A percentile compares a stretch with the other conserved stretches of the same genome.
These are phyloP conservation scores for Fomitopsis pinicola DNA, from an alignment of 1,284 basidiomycete genomes.

Conservation along the genomic window DNA sequence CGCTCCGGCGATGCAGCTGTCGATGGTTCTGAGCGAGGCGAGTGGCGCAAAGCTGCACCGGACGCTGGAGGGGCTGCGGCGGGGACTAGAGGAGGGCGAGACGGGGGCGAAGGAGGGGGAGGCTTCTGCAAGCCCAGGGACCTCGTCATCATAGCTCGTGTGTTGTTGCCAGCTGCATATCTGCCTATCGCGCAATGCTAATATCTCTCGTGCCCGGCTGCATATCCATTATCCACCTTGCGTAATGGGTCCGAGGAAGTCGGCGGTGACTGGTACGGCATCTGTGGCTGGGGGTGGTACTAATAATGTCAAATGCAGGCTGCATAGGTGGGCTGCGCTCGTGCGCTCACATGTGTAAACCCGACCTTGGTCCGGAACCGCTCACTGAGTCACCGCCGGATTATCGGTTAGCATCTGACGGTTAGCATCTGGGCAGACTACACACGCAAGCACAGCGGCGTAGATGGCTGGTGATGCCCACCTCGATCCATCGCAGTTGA, in stretches of 20 bases:
- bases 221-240: neutral
- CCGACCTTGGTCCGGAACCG: neutral
- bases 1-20: constrained; percentile 65
- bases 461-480: neutral
- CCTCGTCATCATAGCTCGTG: constrained; percentile 2
- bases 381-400: neutral
- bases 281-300: neutral
- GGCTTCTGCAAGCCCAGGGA: neutral
- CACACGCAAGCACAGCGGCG: neutral
- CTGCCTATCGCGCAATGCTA: neutral
- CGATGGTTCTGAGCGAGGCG: constrained; percentile 66
- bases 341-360: neutral
- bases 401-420: neutral
- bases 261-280: neutral
- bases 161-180: neutral
- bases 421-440: neutral
- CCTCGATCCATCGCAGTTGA: neutral
- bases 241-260: neutral
- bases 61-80: constrained; percentile 75
- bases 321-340: neutral
- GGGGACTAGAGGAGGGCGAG: constrained; percentile 59
- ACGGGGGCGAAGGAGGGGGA: neutral
- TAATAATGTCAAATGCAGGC: neutral
- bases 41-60: constrained; percentile 70
- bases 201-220: neutral